phyloP scores from a whole-genome alignment of 106 monocot species.

The Apostasia ramifera region DNA sequence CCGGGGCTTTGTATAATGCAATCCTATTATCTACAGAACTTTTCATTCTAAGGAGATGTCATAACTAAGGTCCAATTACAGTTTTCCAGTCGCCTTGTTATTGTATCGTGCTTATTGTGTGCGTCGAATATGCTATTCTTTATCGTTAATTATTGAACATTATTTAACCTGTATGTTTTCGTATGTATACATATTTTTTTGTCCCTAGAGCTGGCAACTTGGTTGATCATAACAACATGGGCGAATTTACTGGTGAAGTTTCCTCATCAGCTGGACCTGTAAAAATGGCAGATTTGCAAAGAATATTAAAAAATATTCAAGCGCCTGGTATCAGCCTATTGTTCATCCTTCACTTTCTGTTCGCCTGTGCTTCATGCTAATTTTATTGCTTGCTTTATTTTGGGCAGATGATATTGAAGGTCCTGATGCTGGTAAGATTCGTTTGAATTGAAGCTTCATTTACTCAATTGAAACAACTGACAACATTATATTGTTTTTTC shows the following conservation, averaged over 20 bases:
- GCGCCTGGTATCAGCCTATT: constrained; percentile 46
- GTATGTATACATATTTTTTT: neutral
- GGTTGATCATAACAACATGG: constrained; percentile 55
- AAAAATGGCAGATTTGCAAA: constrained; percentile 82
- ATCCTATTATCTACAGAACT: too few relatives aligned
- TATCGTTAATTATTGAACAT: too few relatives aligned
- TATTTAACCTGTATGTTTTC: too few relatives aligned
- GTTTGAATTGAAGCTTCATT: neutral
- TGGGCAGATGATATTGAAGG: constrained; percentile 41
- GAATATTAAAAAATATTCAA: constrained; percentile 81
- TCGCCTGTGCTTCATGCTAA: neutral
- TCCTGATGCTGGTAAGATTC: constrained; percentile 67
- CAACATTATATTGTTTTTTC: neutral
- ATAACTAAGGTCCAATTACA: too few relatives aligned
- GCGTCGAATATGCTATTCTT: too few relatives aligned
- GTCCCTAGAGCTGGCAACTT: constrained; percentile 71
- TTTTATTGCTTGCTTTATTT: constrained; percentile 5
- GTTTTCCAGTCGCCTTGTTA: too few relatives aligned
- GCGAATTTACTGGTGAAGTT: constrained; percentile 67
- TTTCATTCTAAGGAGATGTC: too few relatives aligned
- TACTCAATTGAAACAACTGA: too few relatives aligned
- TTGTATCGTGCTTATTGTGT: too few relatives aligned
- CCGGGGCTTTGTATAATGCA: too few relatives aligned
- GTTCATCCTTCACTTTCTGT: neutral
- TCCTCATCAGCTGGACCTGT: constrained; percentile 89